These are phyloP conservation scores for Phaseolus lunatus DNA, from an alignment of 306 rosid genomes.

Conservation along the genomic window DNA sequence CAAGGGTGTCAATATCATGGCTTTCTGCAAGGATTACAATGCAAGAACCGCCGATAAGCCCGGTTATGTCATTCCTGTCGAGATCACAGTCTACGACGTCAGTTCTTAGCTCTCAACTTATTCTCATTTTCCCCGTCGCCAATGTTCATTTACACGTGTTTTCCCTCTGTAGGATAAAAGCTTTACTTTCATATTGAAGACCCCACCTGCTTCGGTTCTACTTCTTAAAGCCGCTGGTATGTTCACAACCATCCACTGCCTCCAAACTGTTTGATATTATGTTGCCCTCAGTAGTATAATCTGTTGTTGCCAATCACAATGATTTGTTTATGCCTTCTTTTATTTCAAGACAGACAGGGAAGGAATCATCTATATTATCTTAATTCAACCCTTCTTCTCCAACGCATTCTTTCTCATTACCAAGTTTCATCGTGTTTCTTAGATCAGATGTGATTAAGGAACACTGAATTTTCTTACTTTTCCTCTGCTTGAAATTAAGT, in stretches of 20 bases:
- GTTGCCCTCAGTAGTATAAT: conserved; percentile 13
- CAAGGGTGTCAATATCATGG: conserved; percentile 97
- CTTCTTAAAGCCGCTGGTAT: conserved; percentile 98
- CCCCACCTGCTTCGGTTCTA: conserved; percentile 97
- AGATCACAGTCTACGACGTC: conserved; percentile 95
- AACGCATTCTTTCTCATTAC: neutral
- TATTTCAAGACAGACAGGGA: no score
- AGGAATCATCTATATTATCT: no score
- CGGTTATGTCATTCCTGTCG: conserved; percentile 95
- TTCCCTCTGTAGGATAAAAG: conserved; percentile 74
- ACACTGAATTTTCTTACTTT: neutral
- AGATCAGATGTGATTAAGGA: neutral
- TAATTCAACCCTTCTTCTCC: neutral
- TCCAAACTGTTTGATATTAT: conserved; percentile 43
- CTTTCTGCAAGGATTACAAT: conserved; percentile 97
- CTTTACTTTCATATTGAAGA: conserved; percentile 91
- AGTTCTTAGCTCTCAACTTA: conserved; percentile 34
- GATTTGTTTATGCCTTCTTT: neutral
- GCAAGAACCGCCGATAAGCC: conserved; percentile 95
- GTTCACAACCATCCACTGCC: conserved; percentile 16
- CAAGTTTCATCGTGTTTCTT: neutral
- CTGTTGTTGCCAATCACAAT: neutral
- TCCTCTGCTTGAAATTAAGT: neutral
- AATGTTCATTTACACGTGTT: neutral
- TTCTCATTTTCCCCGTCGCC: neutral